A percentile compares a stretch with the other conserved stretches of the same genome.
phyloP scores from a whole-genome alignment of 2,329 filamentous ascomycete genomes.

The Hypoxylon sp. region DNA sequence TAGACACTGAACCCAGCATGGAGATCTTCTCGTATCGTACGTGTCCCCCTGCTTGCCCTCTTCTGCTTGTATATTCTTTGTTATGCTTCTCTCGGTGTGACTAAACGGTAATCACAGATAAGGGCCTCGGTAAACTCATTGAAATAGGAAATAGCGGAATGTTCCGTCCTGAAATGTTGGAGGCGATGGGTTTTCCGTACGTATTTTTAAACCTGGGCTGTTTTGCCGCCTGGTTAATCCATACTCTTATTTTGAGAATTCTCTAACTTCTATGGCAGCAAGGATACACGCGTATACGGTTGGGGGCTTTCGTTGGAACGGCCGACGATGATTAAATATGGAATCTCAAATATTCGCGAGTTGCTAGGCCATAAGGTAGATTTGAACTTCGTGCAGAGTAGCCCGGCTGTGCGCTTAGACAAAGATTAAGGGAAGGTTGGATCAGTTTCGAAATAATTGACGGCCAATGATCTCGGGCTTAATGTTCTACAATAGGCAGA shows the following conservation, averaged over 20 bases:
- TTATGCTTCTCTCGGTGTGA: neutral
- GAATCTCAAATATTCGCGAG: conserved; percentile 90
- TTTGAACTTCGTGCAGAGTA: conserved; percentile 89
- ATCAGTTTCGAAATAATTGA: neutral
- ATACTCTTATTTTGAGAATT: neutral
- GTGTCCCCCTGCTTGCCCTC: neutral
- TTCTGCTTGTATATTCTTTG: neutral
- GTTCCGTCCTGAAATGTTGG: conserved; percentile 98
- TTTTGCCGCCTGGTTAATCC: neutral
- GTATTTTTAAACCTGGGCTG: conserved; percentile 3
- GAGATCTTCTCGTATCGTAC: conserved; percentile 91
- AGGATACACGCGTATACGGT: conserved; percentile 92
- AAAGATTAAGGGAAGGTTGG: conserved; percentile 71
- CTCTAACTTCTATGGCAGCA: conserved; percentile 52
- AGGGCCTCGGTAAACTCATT: conserved; percentile 86
- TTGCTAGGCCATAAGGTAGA: conserved; percentile 96
- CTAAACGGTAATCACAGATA: conserved; percentile 25
- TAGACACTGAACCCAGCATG: conserved; percentile 88
- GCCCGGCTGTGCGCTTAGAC: conserved; percentile 89
- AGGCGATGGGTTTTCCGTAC: conserved; percentile 87
- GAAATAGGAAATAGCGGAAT: conserved; percentile 99
- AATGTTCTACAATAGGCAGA: too few species aligned
- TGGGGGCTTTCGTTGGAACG: conserved; percentile 93
- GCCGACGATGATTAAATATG: conserved; percentile 98
- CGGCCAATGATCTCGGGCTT: too few species aligned